Evolutionary conservation across 2,329 filamentous ascomycete genomes (phyloP).

Genomic region (Nigrospora sphaerica): DNA sequence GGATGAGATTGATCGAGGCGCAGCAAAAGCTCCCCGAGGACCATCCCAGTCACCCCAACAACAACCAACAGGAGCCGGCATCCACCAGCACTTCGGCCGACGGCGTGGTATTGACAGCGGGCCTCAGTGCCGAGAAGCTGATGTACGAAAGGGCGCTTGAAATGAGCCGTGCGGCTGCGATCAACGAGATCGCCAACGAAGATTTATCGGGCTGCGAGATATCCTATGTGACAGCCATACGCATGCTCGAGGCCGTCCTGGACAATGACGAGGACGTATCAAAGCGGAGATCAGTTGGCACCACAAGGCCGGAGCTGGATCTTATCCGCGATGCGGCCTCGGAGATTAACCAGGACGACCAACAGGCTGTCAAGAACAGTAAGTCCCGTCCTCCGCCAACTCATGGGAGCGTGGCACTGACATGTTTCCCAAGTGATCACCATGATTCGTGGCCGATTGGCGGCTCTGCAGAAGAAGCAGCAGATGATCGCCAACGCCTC

Average conservation of each 20-base stretch:
- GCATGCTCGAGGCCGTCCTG: slow-evolving; percentile 90
- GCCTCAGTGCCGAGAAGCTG: slow-evolving; percentile 88
- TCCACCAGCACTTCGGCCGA: slow-evolving; percentile 58
- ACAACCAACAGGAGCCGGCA: slow-evolving; percentile 56
- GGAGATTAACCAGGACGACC: slow-evolving; percentile 60
- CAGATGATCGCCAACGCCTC: slow-evolving; percentile 53
- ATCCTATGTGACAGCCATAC: slow-evolving; percentile 86
- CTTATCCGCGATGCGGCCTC: slow-evolving; percentile 34
- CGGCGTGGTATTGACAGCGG: slow-evolving; percentile 76
- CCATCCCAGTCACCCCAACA: slow-evolving; percentile 79
- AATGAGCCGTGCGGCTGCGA: slow-evolving; percentile 90
- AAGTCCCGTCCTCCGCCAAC: slow-evolving; percentile 24
- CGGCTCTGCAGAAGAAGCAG: slow-evolving; percentile 52
- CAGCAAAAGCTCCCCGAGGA: slow-evolving; percentile 78
- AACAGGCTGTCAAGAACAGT: slow-evolving; percentile 68
- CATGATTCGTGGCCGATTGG: slow-evolving; percentile 53
- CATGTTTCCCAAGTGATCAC: slow-evolving; percentile 42
- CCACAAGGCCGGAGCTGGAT: slow-evolving; percentile 35
- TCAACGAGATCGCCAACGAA: slow-evolving; percentile 90
- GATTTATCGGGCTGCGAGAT: slow-evolving; percentile 84
- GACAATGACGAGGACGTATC: slow-evolving; percentile 65
- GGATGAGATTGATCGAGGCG: slow-evolving; percentile 76
- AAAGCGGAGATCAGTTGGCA: slow-evolving; percentile 26
- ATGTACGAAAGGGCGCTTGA: slow-evolving; percentile 98
- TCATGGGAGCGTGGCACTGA: slow-evolving; percentile 20